These are phyloP conservation scores for Yamadazyma sp. DNA, from an alignment of 805 yeast species.

Conservation along the genomic window DNA sequence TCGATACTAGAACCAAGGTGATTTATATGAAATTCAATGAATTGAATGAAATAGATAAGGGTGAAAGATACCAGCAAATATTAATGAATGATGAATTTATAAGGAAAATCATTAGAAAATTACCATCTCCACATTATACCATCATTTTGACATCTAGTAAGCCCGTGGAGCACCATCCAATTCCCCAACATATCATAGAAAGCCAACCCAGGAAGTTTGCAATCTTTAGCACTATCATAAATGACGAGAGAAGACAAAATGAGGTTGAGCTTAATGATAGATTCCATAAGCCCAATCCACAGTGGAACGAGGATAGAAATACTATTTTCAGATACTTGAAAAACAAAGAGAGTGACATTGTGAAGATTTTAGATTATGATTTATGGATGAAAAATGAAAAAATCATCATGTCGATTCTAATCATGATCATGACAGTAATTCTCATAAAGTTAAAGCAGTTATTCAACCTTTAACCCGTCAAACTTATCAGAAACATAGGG, in stretches of 20 bases:
- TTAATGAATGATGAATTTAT: conserved; percentile 45
- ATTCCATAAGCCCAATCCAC: conserved; percentile 25
- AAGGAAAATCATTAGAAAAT: conserved; percentile 54
- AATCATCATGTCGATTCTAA: conserved; percentile 37
- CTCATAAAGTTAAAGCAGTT: conserved; percentile 6
- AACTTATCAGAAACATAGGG: too few species aligned
- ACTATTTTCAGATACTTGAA: conserved; percentile 29
- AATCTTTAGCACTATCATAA: conserved; percentile 56
- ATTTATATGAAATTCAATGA: conserved; percentile 56
- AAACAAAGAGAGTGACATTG: conserved; percentile 29
- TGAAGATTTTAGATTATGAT: conserved; percentile 42
- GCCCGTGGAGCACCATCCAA: conserved; percentile 25
- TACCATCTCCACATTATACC: conserved; percentile 73
- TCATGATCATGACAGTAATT: conserved; percentile 18
- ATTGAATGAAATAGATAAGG: conserved; percentile 26
- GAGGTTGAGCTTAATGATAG: conserved; percentile 58
- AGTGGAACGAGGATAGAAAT: conserved; percentile 23
- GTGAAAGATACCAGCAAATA: conserved; percentile 20
- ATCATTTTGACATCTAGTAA: conserved; percentile 49
- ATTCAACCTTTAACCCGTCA: too few species aligned
- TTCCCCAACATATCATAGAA: conserved; percentile 26
- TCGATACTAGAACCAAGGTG: conserved; percentile 62
- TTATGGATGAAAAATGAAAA: conserved; percentile 51
- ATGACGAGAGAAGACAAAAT: conserved; percentile 45
- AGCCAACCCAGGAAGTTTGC: conserved; percentile 31